Evolutionary conservation across 495 filamentous ascomycete species (phyloP).

Genomic region (Hypoxylon subgilvum): DNA sequence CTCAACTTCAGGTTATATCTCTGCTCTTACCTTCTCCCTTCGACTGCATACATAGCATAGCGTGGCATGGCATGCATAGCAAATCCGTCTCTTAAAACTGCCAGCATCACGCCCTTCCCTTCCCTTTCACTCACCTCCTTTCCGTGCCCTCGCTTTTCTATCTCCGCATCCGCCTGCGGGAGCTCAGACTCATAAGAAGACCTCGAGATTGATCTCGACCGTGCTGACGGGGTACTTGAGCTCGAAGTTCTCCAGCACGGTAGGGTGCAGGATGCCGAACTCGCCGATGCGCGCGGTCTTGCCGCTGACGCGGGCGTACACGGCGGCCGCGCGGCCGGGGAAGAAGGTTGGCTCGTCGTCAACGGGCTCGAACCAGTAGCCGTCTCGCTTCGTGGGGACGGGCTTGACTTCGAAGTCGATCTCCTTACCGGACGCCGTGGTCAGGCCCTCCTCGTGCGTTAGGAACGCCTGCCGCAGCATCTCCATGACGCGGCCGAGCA

Average conservation of each 20-base stretch:
- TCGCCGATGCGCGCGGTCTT: constrained; percentile 76
- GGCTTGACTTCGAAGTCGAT: constrained; percentile 56
- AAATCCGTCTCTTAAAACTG: neutral
- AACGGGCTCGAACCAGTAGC: constrained; percentile 93
- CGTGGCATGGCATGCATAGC: no score
- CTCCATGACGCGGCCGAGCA: constrained; percentile 87
- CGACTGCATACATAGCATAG: no score
- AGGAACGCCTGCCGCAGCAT: constrained; percentile 89
- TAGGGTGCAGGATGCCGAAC: constrained; percentile 93
- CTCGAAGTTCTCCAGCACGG: constrained; percentile 91
- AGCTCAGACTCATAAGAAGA: constrained; percentile 87
- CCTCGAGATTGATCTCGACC: constrained; percentile 94
- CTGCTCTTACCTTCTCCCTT: no score
- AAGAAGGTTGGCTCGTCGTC: constrained; percentile 87
- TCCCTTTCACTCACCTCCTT: neutral
- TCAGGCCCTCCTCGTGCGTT: constrained; percentile 72
- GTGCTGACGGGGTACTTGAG: constrained; percentile 90
- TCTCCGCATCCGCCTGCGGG: neutral
- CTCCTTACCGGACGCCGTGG: constrained; percentile 46
- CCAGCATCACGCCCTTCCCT: neutral
- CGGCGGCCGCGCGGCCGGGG: constrained; percentile 81
- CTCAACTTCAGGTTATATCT: no score
- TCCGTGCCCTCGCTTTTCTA: neutral
- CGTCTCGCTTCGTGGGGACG: constrained; percentile 57
- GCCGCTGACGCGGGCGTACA: constrained; percentile 73